Conservation (phyloP, 140 eudicot genomes). For the Oenanthe javanica region DNA sequence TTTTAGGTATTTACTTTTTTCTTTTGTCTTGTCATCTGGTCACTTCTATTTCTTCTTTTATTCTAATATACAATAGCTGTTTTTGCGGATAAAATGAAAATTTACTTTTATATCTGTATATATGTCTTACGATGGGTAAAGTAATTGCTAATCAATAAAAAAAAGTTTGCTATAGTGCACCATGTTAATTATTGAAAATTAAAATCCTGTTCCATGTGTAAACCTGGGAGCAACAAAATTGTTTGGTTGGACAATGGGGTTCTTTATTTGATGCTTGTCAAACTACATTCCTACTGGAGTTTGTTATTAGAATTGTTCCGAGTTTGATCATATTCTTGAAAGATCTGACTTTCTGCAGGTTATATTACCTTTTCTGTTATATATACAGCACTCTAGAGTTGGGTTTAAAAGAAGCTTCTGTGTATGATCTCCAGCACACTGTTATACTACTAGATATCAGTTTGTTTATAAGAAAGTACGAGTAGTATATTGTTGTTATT, state of each 20-base stretch:
- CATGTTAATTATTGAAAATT: not conserved
- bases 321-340: not conserved
- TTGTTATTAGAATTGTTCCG: not conserved
- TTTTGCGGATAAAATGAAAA: not conserved
- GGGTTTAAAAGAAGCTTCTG: not conserved
- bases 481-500: not conserved
- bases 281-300: not conserved
- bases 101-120: not conserved
- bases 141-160: not conserved
- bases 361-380: not conserved
- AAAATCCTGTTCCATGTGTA: not conserved
- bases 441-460: not conserved
- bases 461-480: not conserved
- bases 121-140: not conserved
- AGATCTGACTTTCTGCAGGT: not conserved
- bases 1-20: conserved; percentile 66
- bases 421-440: not conserved
- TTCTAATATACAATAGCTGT: not conserved
- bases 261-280: not conserved
- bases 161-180: not conserved
- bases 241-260: not conserved
- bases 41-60: not conserved
- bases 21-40: not conserved
- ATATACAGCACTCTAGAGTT: not conserved
- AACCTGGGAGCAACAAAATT: not conserved